These are phyloP conservation scores for Croton setiger DNA, from an alignment of 441 rosid genomes.

Conservation along the genomic window DNA sequence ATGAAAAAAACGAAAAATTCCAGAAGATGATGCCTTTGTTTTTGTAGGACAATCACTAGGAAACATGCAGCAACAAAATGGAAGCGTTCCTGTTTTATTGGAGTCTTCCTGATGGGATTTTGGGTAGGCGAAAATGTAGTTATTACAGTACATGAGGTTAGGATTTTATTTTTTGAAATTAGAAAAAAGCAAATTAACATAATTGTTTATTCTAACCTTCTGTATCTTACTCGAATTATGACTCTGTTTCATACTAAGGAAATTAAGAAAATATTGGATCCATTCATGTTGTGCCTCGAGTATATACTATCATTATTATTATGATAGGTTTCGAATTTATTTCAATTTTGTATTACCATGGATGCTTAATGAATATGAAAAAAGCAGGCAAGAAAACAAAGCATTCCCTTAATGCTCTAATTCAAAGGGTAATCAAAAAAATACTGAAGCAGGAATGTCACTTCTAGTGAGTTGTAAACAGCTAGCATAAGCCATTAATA, in stretches of 20 bases:
- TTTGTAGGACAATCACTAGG: slow-evolving; percentile 42
- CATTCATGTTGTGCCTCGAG: neutral
- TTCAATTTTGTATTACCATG: neutral
- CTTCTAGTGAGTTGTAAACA: too few species aligned
- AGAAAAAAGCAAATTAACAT: slow-evolving; percentile 17
- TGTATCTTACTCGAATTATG: slow-evolving; percentile 14
- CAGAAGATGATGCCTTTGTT: slow-evolving; percentile 6
- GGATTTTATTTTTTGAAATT: slow-evolving; percentile 37
- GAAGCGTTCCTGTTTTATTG: slow-evolving; percentile 51
- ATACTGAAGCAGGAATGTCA: neutral
- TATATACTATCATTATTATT: neutral
- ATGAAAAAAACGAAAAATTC: neutral
- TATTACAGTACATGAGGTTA: slow-evolving; percentile 38
- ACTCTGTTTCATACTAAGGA: slow-evolving; percentile 20
- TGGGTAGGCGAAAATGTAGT: slow-evolving; percentile 29
- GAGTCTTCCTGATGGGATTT: slow-evolving; percentile 22
- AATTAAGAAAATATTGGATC: slow-evolving; percentile 20
- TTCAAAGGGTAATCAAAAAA: slow-evolving; percentile 23
- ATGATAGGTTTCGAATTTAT: neutral
- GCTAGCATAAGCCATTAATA: slow-evolving; percentile 18
- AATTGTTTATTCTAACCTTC: slow-evolving; percentile 31
- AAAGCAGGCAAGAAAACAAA: neutral
- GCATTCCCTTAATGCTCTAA: slow-evolving; percentile 14
- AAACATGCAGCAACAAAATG: slow-evolving; percentile 39
- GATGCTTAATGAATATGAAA: neutral